Percentiles rank a stretch among this genome's conserved stretches.
These are phyloP conservation scores for Austroboletus festivus DNA, from an alignment of 768 basidiomycete species.

Conservation along the genomic window DNA sequence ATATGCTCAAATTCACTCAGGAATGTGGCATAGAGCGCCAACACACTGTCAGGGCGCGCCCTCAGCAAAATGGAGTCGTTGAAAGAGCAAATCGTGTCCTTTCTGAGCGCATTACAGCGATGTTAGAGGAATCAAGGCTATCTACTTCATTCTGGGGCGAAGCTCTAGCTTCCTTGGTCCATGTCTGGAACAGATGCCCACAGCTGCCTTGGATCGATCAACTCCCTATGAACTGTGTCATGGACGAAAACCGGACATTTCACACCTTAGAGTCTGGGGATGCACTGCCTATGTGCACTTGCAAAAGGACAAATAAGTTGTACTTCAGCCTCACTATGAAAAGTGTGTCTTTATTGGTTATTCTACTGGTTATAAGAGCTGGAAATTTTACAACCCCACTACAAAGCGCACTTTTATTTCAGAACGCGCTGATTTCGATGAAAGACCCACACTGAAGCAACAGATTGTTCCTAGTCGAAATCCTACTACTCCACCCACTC, in stretches of 20 bases:
- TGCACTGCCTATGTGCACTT: conserved; percentile 2
- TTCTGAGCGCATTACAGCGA: too few relatives aligned
- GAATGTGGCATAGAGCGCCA: too few relatives aligned
- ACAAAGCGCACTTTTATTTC: conserved; percentile 13
- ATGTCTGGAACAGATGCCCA: neutral
- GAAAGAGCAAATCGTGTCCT: too few relatives aligned
- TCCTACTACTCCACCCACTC: neutral
- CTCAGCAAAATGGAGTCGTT: too few relatives aligned
- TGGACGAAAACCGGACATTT: conserved; percentile 3
- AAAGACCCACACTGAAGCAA: conserved; percentile 7
- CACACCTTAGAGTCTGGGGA: conserved; percentile 6
- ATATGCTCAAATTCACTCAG: too few relatives aligned
- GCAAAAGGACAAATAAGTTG: neutral
- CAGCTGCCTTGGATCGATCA: neutral
- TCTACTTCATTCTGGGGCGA: too few relatives aligned
- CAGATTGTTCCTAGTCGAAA: neutral
- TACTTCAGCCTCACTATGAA: neutral
- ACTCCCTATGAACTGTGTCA: conserved; percentile 2
- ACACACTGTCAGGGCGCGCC: too few relatives aligned
- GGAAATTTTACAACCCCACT: too few relatives aligned
- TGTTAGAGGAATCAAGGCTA: too few relatives aligned
- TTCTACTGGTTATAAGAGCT: too few relatives aligned
- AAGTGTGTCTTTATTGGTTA: too few relatives aligned
- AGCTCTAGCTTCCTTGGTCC: neutral
- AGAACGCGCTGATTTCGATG: conserved; percentile 34